phyloP scores from a whole-genome alignment of 371 early-diverging fungal genomes.

The Parasitella parasitica region DNA sequence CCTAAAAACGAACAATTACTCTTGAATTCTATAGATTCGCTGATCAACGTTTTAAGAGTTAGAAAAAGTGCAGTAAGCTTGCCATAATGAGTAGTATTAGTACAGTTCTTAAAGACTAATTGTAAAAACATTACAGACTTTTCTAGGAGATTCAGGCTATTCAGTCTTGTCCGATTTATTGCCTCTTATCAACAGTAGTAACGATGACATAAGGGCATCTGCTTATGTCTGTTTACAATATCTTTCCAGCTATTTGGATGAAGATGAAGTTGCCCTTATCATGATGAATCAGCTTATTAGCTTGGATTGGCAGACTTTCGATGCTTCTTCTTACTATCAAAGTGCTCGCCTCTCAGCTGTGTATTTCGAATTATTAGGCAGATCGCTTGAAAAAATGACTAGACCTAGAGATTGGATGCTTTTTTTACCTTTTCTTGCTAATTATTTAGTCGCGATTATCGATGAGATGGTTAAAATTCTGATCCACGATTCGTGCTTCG shows the following conservation, averaged over 20 bases:
- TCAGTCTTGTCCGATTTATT: not conserved
- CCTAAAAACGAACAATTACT: too few species aligned
- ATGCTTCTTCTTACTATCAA: not conserved
- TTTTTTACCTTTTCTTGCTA: conserved; percentile 19
- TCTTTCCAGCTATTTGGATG: conserved; percentile 5
- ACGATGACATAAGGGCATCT: not conserved
- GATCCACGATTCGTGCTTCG: not conserved
- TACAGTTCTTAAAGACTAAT: not conserved
- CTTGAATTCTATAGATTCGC: not conserved
- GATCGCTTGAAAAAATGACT: conserved; percentile 12
- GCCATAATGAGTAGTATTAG: too few species aligned
- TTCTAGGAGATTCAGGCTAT: not conserved
- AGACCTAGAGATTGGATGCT: conserved; percentile 24
- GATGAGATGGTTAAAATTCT: not conserved
- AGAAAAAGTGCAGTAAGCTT: not conserved
- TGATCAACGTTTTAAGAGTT: not conserved
- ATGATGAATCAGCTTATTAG: conserved; percentile 20
- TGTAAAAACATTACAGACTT: not conserved
- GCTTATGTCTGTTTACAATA: not conserved
- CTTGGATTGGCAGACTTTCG: not conserved
- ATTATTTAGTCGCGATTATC: conserved; percentile 1
- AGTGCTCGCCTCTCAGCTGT: not conserved
- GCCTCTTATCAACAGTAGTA: not conserved
- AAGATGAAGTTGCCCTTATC: conserved; percentile 3
- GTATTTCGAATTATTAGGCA: conserved; percentile 16